Conservation (phyloP, 371 early-diverging fungal genomes). For the Mortierella sp. region DNA sequence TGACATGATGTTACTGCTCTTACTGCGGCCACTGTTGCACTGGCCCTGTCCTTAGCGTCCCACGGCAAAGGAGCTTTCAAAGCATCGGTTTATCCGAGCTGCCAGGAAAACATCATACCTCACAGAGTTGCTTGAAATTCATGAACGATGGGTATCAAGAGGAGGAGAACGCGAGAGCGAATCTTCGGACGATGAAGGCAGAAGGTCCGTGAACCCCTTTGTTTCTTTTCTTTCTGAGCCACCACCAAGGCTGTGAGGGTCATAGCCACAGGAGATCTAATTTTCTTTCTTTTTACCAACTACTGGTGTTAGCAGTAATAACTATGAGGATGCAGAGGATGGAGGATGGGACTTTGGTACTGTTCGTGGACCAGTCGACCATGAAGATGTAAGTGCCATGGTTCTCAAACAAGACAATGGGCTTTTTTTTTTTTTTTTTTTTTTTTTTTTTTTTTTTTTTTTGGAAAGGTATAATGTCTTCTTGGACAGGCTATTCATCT, state of each 20-base stretch:
- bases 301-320: conserved; percentile 20
- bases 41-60: conserved; percentile 70
- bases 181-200: conserved; percentile 65
- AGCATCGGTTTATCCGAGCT: conserved; percentile 88
- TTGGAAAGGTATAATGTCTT: too few relatives aligned
- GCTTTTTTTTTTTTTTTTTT: too few relatives aligned
- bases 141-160: conserved; percentile 78
- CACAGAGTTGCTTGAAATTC: conserved; percentile 85
- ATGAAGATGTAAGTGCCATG: conserved; percentile 11
- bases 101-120: conserved; percentile 85
- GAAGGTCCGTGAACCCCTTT: conserved; percentile 26
- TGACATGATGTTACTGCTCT: not conserved
- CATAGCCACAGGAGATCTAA: not conserved
- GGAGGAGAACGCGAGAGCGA: conserved; percentile 64
- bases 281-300: not conserved
- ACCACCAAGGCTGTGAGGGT: not conserved
- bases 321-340: conserved; percentile 51
- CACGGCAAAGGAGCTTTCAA: conserved; percentile 88
- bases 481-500: not conserved
- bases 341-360: conserved; percentile 68
- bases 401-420: not conserved
- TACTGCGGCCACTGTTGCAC: not conserved
- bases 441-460: too few relatives aligned
- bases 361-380: conserved; percentile 52
- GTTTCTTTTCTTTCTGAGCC: too few relatives aligned